Evolutionary conservation across 371 early-diverging fungal species (phyloP).

Genomic region (Mortierella sp.): DNA sequence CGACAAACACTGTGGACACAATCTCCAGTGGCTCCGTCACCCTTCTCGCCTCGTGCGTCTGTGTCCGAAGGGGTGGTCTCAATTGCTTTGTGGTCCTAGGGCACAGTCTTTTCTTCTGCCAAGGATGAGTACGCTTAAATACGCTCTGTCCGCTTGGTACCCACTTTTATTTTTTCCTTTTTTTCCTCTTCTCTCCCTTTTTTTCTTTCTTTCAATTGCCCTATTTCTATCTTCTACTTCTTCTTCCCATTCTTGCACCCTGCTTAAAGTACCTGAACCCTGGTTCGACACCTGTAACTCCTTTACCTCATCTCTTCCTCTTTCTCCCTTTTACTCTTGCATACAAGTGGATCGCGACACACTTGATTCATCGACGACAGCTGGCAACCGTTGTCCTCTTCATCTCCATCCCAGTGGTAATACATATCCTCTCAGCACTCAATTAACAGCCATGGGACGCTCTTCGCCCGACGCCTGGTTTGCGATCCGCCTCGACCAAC

Average conservation of each 20-base stretch:
- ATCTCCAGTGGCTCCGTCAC: no score
- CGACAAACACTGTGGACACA: no score
- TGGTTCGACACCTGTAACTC: background rate
- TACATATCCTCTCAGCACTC: background rate
- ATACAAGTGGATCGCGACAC: background rate
- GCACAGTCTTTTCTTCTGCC: no score
- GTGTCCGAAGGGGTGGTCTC: no score
- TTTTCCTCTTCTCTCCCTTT: background rate
- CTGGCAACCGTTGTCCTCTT: background rate
- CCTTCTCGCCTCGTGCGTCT: no score
- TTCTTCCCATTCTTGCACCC: background rate
- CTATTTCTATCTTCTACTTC: background rate
- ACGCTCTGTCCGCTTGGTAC: background rate
- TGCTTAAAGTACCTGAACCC: background rate
- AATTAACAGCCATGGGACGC: constrained; percentile 8
- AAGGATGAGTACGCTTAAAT: no score
- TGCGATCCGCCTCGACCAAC: constrained; percentile 28
- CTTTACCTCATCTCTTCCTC: background rate
- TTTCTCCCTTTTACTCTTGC: background rate
- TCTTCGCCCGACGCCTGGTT: constrained; percentile 28
- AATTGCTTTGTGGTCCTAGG: no score
- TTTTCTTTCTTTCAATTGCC: background rate
- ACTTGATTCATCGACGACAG: background rate
- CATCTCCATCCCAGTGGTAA: background rate
- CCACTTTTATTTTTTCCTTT: background rate